Evolutionary conservation across 495 filamentous ascomycete species (phyloP).

Genomic region (Corynascus novoguineensis): DNA sequence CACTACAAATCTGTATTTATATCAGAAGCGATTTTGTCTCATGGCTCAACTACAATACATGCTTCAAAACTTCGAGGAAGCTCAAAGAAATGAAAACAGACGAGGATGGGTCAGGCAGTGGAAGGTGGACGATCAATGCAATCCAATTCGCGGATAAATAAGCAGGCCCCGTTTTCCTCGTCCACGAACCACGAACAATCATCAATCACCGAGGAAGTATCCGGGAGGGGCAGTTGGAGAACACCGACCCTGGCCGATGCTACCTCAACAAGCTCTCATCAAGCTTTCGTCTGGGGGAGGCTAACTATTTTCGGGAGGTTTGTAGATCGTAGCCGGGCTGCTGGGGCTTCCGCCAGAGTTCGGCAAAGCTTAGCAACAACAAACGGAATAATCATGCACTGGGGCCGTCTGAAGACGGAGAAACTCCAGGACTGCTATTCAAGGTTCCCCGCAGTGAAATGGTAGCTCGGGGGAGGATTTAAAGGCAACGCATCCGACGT

Average conservation of each 20-base stretch:
- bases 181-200: background rate
- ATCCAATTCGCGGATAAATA: conserved; percentile 5
- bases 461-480: background rate
- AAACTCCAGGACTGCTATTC: background rate
- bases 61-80: background rate
- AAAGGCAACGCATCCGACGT: background rate
- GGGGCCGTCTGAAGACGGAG: background rate
- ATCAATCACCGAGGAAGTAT: background rate
- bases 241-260: background rate
- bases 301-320: background rate
- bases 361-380: background rate
- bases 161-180: background rate
- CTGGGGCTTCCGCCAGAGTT: background rate
- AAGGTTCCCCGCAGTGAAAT: background rate
- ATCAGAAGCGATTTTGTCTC: too few species aligned
- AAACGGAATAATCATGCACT: background rate
- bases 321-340: background rate
- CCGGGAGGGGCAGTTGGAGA: background rate
- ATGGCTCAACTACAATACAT: too few species aligned
- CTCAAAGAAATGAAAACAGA: too few species aligned
- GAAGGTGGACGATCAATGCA: background rate
- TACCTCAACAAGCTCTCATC: background rate
- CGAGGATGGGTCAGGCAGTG: too few species aligned
- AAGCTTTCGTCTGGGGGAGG: too few species aligned
- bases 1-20: too few species aligned